Evolutionary conservation across 371 early-diverging fungal genomes (phyloP), one percentile per base, ranked within the genome.

Genomic region (Mortierella sp.): DNA sequence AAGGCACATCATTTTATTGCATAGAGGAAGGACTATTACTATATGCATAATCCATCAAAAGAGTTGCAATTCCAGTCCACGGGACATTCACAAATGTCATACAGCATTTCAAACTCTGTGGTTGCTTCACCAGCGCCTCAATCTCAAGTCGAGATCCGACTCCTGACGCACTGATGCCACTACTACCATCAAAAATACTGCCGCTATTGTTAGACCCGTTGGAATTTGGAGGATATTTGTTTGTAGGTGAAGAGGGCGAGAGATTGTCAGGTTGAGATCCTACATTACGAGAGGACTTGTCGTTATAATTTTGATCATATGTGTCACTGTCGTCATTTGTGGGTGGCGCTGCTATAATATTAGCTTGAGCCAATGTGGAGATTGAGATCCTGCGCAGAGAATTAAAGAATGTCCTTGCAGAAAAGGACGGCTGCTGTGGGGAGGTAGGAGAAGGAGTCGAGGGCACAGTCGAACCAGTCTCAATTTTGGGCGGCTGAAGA

Each of bases 71-170:
- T 68, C 88, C 86, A 58, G 85, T 86, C 94, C 94, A 94, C n/a
- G 93, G 94, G 19, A 94, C 90, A 76, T 92, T 93, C 35, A 94
- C 92, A 87, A 92, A 93, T 22, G 94, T 94, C 92, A 94, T 93
- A 72, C 90, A 90, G 78, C 93, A 93, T 62, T 85, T 83, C 56
- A 94, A 75, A 57, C 84, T 83, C 83, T 83, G 83, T 28, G 87
- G 87, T 17, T 85, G 71, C 26, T 84, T 85, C 45, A 86, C 86
- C 19, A 78, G 35, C 8, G 72, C 79, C 56, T 65, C 85, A 74
- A 77, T 77, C 57, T 56, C 86, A 63, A 64, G 85, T 79, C 80
- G 75, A 47, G 66, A 75, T 74, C 71, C 85, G 10, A 61, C 73
- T 3, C 66, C 68, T 43, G 57, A 10, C 19, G 70, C 5, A 47